These are phyloP conservation scores for Parascedosporium putredinis DNA, from an alignment of 2,329 filamentous ascomycete species.

Conservation along the genomic window DNA sequence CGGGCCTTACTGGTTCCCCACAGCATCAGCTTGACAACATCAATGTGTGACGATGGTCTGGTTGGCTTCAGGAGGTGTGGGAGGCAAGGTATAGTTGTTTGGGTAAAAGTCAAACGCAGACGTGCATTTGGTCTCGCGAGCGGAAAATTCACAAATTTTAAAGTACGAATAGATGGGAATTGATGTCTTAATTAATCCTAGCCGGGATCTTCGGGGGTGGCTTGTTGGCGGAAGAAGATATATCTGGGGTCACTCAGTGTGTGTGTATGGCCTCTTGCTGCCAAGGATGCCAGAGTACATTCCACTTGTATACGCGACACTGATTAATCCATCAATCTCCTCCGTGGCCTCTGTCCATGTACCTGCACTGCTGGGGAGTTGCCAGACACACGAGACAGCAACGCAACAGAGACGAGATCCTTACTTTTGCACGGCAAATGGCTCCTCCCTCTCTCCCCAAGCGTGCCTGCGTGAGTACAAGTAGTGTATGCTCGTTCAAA, in stretches of 20 bases:
- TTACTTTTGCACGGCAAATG: too few species aligned
- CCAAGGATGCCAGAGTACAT: not conserved
- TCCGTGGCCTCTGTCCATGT: too few species aligned
- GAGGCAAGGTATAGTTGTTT: not conserved
- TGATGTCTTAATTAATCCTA: not conserved
- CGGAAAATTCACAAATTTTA: constrained; percentile 1
- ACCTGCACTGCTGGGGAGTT: too few species aligned
- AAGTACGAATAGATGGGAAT: not conserved
- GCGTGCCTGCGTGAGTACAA: too few species aligned
- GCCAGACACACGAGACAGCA: too few species aligned
- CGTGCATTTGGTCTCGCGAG: not conserved
- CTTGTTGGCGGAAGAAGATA: not conserved
- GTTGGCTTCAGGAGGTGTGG: not conserved
- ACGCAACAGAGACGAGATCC: too few species aligned
- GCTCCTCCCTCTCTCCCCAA: too few species aligned
- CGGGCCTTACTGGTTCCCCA: not conserved
- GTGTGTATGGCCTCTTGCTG: not conserved
- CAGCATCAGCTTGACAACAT: not conserved
- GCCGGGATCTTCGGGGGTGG: constrained; percentile 2
- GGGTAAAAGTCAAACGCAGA: not conserved
- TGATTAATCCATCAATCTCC: too few species aligned
- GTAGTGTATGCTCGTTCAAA: too few species aligned
- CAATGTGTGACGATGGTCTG: constrained; percentile 1
- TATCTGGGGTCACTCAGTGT: not conserved
- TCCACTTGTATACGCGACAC: too few species aligned